Base-by-base conservation (phyloP, 176 grass and related monocot genomes). In the Cenchrus americanus region DNA sequence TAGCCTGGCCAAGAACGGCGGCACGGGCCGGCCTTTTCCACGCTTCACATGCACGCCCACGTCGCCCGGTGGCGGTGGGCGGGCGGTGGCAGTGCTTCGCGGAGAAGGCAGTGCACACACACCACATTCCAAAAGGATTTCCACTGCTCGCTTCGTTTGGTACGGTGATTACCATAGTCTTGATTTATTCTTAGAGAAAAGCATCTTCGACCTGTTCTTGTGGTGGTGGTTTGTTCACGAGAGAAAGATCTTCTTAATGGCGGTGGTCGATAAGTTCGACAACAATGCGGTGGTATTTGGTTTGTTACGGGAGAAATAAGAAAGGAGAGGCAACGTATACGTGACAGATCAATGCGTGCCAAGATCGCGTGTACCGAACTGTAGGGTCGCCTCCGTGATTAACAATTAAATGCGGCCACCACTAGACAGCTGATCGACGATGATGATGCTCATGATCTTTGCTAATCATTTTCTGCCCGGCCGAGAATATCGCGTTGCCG, bases 381-480 rank as follows among this genome's bases (percentile, higher is more conserved):
- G 8, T 47, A 63, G 5, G 23, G 42, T 78, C 43, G 15, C 23
- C 70, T 22, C 2, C 6, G 32, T 11, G 57, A 57, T 19, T 44
- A 44, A 44, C 5, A 43, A 59, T 3, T 14, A 50, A 79, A n/a
- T 51, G 42, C 0, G 1, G 10, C 15, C 15, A 24, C 15, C 15
- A 24, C 43, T 47, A 49, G 27, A 30, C 27, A 30, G 40, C 41
- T 32, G n/a, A 21, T 52, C 34, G 21, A 6, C 5, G n/a, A 64
- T 60, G 51, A 6, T 23, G n/a, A 64, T 76, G 51, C 14, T 40
- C 66, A 66, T 66, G 44, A 79, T 79, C 17, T 79, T 79, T 65
- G 26, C 15, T 79, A 66, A 79, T 66, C 43, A 64, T 66, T 66
- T 79, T 10, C 26, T 3, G 24, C 46, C 44, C 40, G 3, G 34